These are phyloP conservation scores for Trebouxia sp. DNA, from an alignment of 139 green algal species.

Conservation along the genomic window DNA sequence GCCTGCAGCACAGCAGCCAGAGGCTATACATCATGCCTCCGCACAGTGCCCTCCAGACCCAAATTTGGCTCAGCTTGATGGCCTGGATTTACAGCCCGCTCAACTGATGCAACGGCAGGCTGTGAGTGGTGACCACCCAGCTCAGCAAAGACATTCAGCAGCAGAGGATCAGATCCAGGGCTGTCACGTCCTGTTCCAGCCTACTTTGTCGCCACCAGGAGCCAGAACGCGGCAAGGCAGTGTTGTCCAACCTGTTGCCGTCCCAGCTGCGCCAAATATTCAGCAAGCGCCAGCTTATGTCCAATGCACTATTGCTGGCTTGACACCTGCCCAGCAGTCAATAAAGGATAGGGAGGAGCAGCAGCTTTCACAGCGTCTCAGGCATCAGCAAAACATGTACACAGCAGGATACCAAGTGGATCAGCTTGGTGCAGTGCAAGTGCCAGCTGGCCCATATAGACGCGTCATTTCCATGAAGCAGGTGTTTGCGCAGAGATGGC, in stretches of 20 bases:
- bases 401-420: background rate
- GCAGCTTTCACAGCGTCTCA: background rate
- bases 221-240: background rate
- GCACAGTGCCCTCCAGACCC: constrained; percentile 1
- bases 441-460: background rate
- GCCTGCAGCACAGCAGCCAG: background rate
- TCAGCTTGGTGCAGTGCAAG: background rate
- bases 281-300: background rate
- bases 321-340: background rate
- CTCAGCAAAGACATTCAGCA: background rate
- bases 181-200: background rate
- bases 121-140: too few species aligned
- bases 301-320: background rate
- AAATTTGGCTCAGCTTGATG: background rate
- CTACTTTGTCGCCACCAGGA: background rate
- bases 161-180: background rate
- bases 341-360: background rate
- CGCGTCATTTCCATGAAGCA: constrained; percentile 1
- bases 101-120: background rate
- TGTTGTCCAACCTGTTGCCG: background rate
- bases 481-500: constrained; percentile 13
- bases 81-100: too few species aligned
- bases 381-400: background rate
- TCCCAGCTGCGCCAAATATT: background rate
- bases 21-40: background rate